Evolutionary conservation across 2,329 filamentous ascomycete genomes (phyloP), one percentile per base, ranked within the genome.

Genomic region (Didymella segeticola): DNA sequence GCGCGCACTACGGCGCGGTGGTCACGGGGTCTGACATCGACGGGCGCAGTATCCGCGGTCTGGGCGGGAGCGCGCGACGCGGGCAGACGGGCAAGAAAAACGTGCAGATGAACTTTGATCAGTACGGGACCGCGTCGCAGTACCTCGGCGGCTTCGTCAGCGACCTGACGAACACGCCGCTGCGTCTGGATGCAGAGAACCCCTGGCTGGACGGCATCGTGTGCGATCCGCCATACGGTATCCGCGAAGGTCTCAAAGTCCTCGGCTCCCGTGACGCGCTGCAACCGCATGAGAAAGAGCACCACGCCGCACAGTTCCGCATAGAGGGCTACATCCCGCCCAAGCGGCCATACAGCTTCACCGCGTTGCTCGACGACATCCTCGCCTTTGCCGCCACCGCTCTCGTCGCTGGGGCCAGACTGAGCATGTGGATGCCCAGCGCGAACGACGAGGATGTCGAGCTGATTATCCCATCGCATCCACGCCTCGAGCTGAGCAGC

Each of bases 381-480:
- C 82, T 98, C 5, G 83, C 87, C 17, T 98, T 99, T 68, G 87
- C 91, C 5, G 83, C 87, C 1, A 80, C 84, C 11, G 90, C 88
- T 1, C 80, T 99, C 1, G 90, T 96, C 7, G 87, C 91, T 46
- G 77, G 86, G 58, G 95, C 91, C 0, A 82, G 95, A 23, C 74
- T 99, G 9, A 90, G 89, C 7, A 96, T 99, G 80, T 99, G 95
- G 95, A 96, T 98, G 90, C 95, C 95, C 0, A 96, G 92, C 0
- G 88, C 91, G 23, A 76, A 76, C 47, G 74, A 75, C 36, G 72
- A 75, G 38, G 73, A 91, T 41, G 84, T 88, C 53, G 89, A 93
- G 69, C 85, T 96, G 19, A 80, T 85, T 0, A 83, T 93, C 12
- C 93, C 93, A 0, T 82, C 81, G 17, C 91, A 98, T 71, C 89